These are phyloP conservation scores for Emergomyces orientalis DNA, from an alignment of 2,329 filamentous ascomycete genomes.

Conservation along the genomic window DNA sequence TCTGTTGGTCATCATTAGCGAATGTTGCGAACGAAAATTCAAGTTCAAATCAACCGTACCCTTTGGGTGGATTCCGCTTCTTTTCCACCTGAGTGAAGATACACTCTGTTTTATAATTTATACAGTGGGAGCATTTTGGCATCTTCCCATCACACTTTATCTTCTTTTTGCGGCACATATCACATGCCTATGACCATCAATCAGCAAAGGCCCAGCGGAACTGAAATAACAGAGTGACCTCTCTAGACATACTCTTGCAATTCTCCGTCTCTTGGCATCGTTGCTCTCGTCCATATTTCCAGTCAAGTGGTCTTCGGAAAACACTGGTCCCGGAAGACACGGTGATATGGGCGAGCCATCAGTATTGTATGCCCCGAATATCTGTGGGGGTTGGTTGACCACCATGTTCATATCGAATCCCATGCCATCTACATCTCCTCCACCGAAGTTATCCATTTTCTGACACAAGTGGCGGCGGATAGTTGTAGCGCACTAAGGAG, in stretches of 20 bases:
- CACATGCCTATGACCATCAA: constrained; percentile 58
- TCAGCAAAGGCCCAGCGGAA: background rate
- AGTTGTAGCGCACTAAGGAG: background rate
- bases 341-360: constrained; percentile 52
- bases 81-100: constrained; percentile 98
- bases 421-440: constrained; percentile 31
- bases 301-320: constrained; percentile 37
- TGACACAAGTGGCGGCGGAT: background rate
- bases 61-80: constrained; percentile 94
- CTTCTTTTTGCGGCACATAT: constrained; percentile 88
- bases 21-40: background rate
- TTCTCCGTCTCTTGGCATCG: constrained; percentile 80
- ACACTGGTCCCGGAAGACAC: constrained; percentile 35
- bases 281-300: constrained; percentile 48
- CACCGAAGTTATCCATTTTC: constrained; percentile 17
- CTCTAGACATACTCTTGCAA: constrained; percentile 60
- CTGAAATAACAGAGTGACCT: background rate
- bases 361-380: constrained; percentile 55
- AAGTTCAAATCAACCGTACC: constrained; percentile 47
- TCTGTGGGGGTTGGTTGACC: constrained; percentile 55
- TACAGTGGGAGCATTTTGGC: constrained; percentile 88
- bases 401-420: constrained; percentile 45
- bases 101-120: constrained; percentile 96
- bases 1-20: constrained; percentile 37
- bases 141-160: constrained; percentile 98